phyloP scores from a whole-genome alignment of 495 filamentous ascomycete genomes.

The Elasticomyces elasticus region DNA sequence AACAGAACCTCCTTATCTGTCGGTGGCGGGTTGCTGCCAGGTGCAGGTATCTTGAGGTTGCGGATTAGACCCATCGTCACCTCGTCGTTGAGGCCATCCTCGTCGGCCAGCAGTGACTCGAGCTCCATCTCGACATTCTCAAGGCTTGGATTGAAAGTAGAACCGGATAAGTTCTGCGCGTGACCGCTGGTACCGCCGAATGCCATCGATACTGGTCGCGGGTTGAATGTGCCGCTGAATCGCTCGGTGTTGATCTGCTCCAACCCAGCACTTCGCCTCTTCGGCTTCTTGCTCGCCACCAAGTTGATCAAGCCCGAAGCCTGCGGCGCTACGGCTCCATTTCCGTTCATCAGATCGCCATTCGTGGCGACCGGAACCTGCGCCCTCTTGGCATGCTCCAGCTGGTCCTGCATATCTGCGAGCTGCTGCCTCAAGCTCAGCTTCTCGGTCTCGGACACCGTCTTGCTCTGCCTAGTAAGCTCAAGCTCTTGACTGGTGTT shows the following conservation, averaged over 20 bases:
- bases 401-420: constrained; percentile 78
- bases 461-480: constrained; percentile 56
- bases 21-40: constrained; percentile 70
- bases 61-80: constrained; percentile 90
- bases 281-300: constrained; percentile 94
- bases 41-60: constrained; percentile 88
- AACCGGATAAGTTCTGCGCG: constrained; percentile 55
- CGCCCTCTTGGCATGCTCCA: constrained; percentile 72
- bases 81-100: constrained; percentile 91
- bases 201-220: constrained; percentile 90
- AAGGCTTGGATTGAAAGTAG: constrained; percentile 62
- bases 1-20: constrained; percentile 98
- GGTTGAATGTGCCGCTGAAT: constrained; percentile 85
- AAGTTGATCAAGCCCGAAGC: constrained; percentile 80
- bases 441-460: constrained; percentile 72
- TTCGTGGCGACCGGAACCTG: constrained; percentile 41
- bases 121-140: constrained; percentile 91
- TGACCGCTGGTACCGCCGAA: constrained; percentile 48
- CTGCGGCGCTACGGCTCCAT: constrained; percentile 34
- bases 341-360: constrained; percentile 66
- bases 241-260: constrained; percentile 73
- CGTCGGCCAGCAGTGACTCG: constrained; percentile 84
- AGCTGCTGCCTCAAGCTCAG: constrained; percentile 74
- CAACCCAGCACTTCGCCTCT: constrained; percentile 86
- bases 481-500: constrained; percentile 69